These are phyloP conservation scores for Alternaria hordeiaustralica DNA, from an alignment of 2,329 filamentous ascomycete genomes.

Conservation along the genomic window DNA sequence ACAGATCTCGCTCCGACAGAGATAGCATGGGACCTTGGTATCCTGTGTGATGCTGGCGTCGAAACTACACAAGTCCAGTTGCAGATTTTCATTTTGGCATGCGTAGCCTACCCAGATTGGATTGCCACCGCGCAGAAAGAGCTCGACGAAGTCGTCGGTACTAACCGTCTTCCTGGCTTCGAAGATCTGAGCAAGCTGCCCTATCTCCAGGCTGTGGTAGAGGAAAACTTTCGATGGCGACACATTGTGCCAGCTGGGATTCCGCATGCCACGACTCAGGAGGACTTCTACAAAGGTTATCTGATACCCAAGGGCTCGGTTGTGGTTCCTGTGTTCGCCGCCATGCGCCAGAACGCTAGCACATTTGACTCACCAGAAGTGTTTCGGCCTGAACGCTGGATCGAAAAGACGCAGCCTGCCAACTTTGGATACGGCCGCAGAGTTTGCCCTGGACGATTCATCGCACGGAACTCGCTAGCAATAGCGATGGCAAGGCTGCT, in stretches of 20 bases:
- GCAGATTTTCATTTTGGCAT: conserved; percentile 25
- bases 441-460: conserved; percentile 49
- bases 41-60: conserved; percentile 27
- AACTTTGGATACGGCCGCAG: conserved; percentile 59
- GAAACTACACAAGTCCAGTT: conserved; percentile 26
- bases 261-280: conserved; percentile 54
- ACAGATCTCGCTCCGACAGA: conserved; percentile 20
- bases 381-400: conserved; percentile 48
- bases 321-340: conserved; percentile 44
- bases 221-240: conserved; percentile 43
- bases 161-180: conserved; percentile 21
- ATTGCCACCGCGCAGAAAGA: neutral
- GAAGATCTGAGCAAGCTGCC: conserved; percentile 34
- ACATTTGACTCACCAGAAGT: conserved; percentile 36
- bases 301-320: conserved; percentile 52
- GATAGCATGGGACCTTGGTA: conserved; percentile 24
- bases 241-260: conserved; percentile 49
- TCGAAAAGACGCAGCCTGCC: conserved; percentile 17
- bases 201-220: conserved; percentile 34
- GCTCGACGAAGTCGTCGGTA: conserved; percentile 31
- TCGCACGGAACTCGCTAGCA: conserved; percentile 35
- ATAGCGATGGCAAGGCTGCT: conserved; percentile 42
- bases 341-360: conserved; percentile 40
- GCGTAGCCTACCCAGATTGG: conserved; percentile 17
- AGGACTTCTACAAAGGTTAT: conserved; percentile 57